Evolutionary conservation across 129 eudicot species (phyloP).

Genomic region (Cynara cardunculus): DNA sequence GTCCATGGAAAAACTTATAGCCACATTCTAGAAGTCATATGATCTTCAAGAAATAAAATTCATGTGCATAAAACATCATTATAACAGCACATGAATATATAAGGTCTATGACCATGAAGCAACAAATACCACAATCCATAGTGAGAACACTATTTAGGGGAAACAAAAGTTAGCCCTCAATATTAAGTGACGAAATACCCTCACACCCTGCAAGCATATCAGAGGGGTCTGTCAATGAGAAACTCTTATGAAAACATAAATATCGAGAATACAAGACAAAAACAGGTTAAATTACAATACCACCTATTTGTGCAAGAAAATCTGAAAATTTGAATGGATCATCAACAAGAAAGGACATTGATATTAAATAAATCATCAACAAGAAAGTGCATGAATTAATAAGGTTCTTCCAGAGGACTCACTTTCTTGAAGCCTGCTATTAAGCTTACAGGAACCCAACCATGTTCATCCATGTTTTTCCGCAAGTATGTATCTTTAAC

Average conservation of each 20-base stretch:
- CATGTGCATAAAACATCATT: not conserved
- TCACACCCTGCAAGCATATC: conserved; percentile 10
- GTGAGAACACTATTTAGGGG: not conserved
- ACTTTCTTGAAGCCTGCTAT: conserved; percentile 78
- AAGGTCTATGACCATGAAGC: conserved; percentile 4
- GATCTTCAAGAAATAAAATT: not conserved
- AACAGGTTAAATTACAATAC: not conserved
- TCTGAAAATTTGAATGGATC: not conserved
- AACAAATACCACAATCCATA: conserved; percentile 10
- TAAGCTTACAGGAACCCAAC: conserved; percentile 77
- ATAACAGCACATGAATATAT: not conserved
- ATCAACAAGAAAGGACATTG: not conserved
- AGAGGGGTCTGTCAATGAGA: not conserved
- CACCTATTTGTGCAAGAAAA: not conserved
- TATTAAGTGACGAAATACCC: not conserved
- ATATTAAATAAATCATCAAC: not conserved
- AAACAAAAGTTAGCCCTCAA: not conserved
- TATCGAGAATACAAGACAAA: not conserved
- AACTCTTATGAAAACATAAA: not conserved
- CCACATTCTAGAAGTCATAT: not conserved
- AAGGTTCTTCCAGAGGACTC: conserved; percentile 18
- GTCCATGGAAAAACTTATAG: not conserved
- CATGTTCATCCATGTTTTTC: conserved; percentile 72
- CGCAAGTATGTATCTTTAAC: conserved; percentile 69
- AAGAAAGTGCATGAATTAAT: not conserved